Evolutionary conservation across 495 filamentous ascomycete species (phyloP).

Genomic region (Pyrenula aspistea): DNA sequence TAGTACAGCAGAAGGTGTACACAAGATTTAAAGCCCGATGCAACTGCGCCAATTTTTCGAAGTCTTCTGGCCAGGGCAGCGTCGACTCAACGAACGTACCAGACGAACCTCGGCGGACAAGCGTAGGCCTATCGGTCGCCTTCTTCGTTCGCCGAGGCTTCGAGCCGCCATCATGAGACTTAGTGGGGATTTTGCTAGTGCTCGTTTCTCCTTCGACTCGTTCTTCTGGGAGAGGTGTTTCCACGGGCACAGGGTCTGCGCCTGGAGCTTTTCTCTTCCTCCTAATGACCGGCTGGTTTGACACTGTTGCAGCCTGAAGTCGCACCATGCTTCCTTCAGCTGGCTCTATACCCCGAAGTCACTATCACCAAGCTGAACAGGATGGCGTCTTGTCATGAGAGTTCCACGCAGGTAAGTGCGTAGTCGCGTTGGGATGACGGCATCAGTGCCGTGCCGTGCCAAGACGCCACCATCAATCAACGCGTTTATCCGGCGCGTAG

Average conservation of each 20-base stretch:
- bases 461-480: neutral
- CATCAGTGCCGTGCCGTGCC: neutral
- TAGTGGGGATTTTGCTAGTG: constrained; percentile 32
- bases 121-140: constrained; percentile 13
- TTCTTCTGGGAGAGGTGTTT: neutral
- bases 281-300: neutral
- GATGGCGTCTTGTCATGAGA: too few relatives aligned
- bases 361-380: too few relatives aligned
- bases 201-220: constrained; percentile 5
- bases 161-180: constrained; percentile 40
- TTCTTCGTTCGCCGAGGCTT: constrained; percentile 29
- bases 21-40: constrained; percentile 83
- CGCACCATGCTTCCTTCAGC: constrained; percentile 10
- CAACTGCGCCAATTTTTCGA: constrained; percentile 60
- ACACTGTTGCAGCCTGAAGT: constrained; percentile 4
- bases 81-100: constrained; percentile 24
- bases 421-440: too few relatives aligned
- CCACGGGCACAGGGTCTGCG: neutral
- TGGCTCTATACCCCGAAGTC: too few relatives aligned
- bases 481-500: neutral
- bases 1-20: constrained; percentile 86
- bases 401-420: too few relatives aligned
- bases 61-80: constrained; percentile 61
- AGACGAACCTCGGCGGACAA: constrained; percentile 27
- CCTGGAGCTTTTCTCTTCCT: neutral